Conservation (phyloP, 2,329 filamentous ascomycete genomes). For the Claviceps lovelessii region DNA sequence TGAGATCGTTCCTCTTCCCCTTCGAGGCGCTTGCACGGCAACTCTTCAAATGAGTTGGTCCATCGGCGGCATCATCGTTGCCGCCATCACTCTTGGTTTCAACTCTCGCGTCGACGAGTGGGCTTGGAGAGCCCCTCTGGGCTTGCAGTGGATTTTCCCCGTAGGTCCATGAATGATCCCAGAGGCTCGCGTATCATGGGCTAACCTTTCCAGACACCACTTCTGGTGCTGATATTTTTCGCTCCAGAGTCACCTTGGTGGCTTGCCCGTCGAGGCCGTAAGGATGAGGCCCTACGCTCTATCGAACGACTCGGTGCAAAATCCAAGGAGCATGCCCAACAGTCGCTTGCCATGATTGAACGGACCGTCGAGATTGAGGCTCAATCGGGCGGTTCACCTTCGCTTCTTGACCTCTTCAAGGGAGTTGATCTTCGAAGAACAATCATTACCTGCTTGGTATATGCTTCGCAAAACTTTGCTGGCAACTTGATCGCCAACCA, state of each 20-base stretch:
- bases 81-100: constrained; percentile 38
- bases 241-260: constrained; percentile 40
- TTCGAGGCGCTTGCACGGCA: constrained; percentile 42
- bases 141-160: constrained; percentile 45
- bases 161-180: background rate
- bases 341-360: constrained; percentile 41
- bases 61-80: constrained; percentile 45
- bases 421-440: constrained; percentile 40
- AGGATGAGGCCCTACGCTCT: constrained; percentile 27
- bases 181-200: background rate
- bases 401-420: constrained; percentile 35
- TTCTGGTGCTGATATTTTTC: constrained; percentile 35
- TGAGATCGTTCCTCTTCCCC: constrained; percentile 43
- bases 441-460: constrained; percentile 40
- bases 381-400: constrained; percentile 24
- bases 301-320: constrained; percentile 27
- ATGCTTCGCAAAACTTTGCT: constrained; percentile 44
- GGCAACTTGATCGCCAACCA: constrained; percentile 49
- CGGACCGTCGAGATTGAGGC: constrained; percentile 40
- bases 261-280: constrained; percentile 34
- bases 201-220: constrained; percentile 24
- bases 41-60: constrained; percentile 53
- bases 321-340: constrained; percentile 9
- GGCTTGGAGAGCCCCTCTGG: constrained; percentile 30
- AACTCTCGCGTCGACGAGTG: constrained; percentile 21